These are phyloP conservation scores for Aciculoconidium aculeatum DNA, from an alignment of 805 yeast species.

Conservation along the genomic window DNA sequence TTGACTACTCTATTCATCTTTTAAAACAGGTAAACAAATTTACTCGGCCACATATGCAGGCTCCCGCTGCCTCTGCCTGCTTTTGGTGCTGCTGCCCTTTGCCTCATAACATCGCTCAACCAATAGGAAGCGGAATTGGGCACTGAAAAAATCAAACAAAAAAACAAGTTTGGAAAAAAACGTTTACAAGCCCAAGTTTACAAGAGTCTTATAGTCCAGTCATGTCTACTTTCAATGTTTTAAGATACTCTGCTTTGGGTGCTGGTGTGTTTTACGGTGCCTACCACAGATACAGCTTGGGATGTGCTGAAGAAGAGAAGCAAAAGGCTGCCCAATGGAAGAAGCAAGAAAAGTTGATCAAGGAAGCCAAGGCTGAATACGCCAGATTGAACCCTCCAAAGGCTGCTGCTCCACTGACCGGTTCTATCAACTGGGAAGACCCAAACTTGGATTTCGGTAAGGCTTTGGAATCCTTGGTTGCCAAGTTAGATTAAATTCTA, in stretches of 20 bases:
- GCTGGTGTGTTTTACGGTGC: slow-evolving; percentile 89
- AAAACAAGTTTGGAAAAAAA: slow-evolving; percentile 4
- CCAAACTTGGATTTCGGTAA: slow-evolving; percentile 82
- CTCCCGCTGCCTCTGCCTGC: background rate
- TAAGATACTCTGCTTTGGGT: slow-evolving; percentile 89
- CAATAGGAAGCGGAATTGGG: slow-evolving; percentile 4
- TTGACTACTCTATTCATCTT: slow-evolving; percentile 5
- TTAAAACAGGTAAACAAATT: no score
- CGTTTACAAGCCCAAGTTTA: background rate
- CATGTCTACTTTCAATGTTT: slow-evolving; percentile 53
- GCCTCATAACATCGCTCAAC: slow-evolving; percentile 2
- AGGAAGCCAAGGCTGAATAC: slow-evolving; percentile 84
- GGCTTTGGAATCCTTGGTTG: slow-evolving; percentile 61
- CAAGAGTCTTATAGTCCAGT: slow-evolving; percentile 3
- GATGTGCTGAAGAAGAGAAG: slow-evolving; percentile 51
- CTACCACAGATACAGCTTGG: slow-evolving; percentile 68
- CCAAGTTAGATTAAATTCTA: slow-evolving; percentile 35
- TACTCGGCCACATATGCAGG: background rate
- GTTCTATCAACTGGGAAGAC: slow-evolving; percentile 71
- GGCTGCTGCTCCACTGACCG: slow-evolving; percentile 33
- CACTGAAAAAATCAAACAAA: slow-evolving; percentile 3
- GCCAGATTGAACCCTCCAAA: slow-evolving; percentile 55
- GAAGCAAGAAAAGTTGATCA: slow-evolving; percentile 68
- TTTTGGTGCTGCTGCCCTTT: no score
- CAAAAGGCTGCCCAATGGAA: slow-evolving; percentile 55